Conservation (phyloP, 2,329 filamentous ascomycete genomes). For the Malbranchea zuffiana region DNA sequence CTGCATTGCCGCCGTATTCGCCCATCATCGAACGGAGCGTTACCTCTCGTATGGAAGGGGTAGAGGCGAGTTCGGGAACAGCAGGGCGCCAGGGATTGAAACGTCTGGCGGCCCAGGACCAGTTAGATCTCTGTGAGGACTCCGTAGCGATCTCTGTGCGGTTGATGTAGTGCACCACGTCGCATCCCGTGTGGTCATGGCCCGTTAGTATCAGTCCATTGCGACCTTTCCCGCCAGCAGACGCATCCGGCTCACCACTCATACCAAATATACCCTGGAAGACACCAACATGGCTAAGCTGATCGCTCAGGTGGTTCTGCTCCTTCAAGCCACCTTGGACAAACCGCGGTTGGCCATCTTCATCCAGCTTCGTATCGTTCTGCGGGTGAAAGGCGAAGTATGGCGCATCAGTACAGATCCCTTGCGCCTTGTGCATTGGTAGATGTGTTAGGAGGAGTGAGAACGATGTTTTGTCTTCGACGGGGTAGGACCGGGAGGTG, state of each 20-base stretch:
- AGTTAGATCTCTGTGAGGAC: slow-evolving; percentile 13
- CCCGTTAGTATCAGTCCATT: slow-evolving; percentile 77
- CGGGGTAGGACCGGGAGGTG: slow-evolving; percentile 45
- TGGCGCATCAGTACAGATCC: slow-evolving; percentile 73
- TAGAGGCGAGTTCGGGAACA: neutral
- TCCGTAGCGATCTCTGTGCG: slow-evolving; percentile 32
- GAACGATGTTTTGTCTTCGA: slow-evolving; percentile 54
- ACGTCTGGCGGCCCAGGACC: slow-evolving; percentile 29
- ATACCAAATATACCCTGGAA: slow-evolving; percentile 76
- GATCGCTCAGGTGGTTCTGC: slow-evolving; percentile 75
- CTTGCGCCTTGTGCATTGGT: slow-evolving; percentile 71
- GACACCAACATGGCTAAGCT: slow-evolving; percentile 58
- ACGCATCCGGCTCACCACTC: slow-evolving; percentile 49
- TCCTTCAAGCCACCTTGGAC: slow-evolving; percentile 51
- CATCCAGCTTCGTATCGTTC: slow-evolving; percentile 41
- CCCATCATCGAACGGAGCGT: slow-evolving; percentile 99
- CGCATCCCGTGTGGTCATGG: slow-evolving; percentile 91
- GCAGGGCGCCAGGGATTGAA: slow-evolving; percentile 13
- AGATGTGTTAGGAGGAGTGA: slow-evolving; percentile 88
- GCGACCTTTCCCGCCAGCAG: slow-evolving; percentile 54
- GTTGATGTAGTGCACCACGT: slow-evolving; percentile 73
- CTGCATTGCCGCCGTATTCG: slow-evolving; percentile 83
- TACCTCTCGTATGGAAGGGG: slow-evolving; percentile 61
- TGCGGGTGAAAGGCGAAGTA: slow-evolving; percentile 69
- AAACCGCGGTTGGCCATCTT: slow-evolving; percentile 25